Evolutionary conservation across 1,284 basidiomycete genomes (phyloP).

Genomic region (Rhodofomes roseus): DNA sequence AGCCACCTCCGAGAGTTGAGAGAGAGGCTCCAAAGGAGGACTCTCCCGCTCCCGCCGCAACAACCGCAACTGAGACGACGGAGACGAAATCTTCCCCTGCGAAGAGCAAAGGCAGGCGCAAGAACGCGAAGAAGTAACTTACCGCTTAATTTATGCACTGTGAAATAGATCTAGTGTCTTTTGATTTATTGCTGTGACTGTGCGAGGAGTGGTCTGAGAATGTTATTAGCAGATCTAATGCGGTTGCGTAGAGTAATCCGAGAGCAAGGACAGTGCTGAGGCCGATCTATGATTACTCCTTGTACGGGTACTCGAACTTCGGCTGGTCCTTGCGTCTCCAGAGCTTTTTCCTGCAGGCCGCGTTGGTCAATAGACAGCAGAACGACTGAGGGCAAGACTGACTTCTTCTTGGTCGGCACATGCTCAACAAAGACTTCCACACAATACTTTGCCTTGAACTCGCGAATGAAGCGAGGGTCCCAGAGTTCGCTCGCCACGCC

Average conservation of each 20-base stretch:
- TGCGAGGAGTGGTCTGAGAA: background rate
- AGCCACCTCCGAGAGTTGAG: background rate
- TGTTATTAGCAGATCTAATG: background rate
- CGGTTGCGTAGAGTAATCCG: background rate
- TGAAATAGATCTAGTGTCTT: background rate
- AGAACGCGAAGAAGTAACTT: conserved; percentile 18
- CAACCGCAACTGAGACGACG: conserved; percentile 1
- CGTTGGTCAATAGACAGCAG: background rate
- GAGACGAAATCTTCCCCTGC: conserved; percentile 13
- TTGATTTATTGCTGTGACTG: background rate
- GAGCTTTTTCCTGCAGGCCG: conserved; percentile 69
- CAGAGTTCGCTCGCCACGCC: conserved; percentile 96
- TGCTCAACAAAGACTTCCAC: conserved; percentile 87
- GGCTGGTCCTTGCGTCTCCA: conserved; percentile 87
- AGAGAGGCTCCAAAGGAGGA: background rate
- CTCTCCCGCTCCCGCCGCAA: background rate
- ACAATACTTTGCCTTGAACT: conserved; percentile 87
- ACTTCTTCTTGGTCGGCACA: conserved; percentile 85
- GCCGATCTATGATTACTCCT: conserved; percentile 48
- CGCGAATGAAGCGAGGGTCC: conserved; percentile 94
- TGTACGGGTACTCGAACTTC: conserved; percentile 85
- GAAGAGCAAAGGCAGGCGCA: conserved; percentile 24
- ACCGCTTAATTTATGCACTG: conserved; percentile 8
- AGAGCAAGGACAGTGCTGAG: background rate
- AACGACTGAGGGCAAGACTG: conserved; percentile 27